These are phyloP conservation scores for Blastomyces parvus DNA, from an alignment of 2,329 filamentous ascomycete species.

Conservation along the genomic window DNA sequence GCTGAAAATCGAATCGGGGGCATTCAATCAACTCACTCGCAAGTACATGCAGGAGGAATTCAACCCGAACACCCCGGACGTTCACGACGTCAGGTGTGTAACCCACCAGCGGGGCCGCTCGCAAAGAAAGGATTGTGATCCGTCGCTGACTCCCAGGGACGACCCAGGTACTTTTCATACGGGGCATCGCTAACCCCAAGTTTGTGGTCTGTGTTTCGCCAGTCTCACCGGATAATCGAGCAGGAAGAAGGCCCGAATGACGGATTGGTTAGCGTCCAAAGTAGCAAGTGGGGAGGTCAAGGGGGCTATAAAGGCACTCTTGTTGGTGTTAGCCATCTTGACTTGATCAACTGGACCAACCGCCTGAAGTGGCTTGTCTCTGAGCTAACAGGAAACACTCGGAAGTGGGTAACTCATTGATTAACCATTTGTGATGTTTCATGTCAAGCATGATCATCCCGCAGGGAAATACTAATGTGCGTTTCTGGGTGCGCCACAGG, in stretches of 20 bases:
- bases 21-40: conserved; percentile 52
- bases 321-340: conserved; percentile 54
- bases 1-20: conserved; percentile 49
- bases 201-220: conserved; percentile 48
- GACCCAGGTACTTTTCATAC: conserved; percentile 50
- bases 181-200: conserved; percentile 49
- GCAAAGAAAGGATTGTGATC: not conserved
- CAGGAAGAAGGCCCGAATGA: conserved; percentile 51
- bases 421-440: not conserved
- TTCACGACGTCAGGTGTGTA: conserved; percentile 41
- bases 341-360: conserved; percentile 59
- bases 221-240: conserved; percentile 47
- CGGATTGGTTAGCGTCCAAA: conserved; percentile 51
- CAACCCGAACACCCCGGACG: conserved; percentile 50
- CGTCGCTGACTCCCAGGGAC: conserved; percentile 12
- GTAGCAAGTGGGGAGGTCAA: conserved; percentile 50
- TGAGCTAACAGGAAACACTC: conserved; percentile 46
- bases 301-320: conserved; percentile 51
- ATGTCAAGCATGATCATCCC: not conserved
- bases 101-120: not conserved
- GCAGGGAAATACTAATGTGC: conserved; percentile 6
- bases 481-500: conserved; percentile 26
- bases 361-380: conserved; percentile 50
- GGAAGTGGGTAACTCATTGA: conserved; percentile 40
- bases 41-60: conserved; percentile 50